Evolutionary conservation across 2,329 filamentous ascomycete species (phyloP).

Genomic region (Cladosporium sp.): DNA sequence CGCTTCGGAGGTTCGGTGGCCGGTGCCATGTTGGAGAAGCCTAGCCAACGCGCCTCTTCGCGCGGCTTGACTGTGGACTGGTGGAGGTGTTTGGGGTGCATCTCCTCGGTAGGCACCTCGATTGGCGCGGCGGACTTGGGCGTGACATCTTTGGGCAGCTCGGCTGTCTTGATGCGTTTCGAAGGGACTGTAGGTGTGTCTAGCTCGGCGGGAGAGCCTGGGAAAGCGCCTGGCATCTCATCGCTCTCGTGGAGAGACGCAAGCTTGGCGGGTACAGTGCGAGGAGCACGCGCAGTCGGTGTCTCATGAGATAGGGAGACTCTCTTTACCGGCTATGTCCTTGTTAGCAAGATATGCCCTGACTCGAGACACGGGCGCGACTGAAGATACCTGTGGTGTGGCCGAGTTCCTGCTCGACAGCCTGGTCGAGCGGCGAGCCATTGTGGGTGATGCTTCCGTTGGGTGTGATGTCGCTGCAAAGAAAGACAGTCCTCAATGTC

Average conservation of each 20-base stretch:
- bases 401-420: conserved; percentile 21
- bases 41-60: conserved; percentile 78
- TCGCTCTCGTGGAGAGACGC: conserved; percentile 48
- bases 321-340: conserved; percentile 33
- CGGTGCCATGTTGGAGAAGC: conserved; percentile 76
- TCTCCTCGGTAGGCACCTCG: conserved; percentile 75
- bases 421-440: conserved; percentile 23
- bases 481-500: neutral
- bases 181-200: conserved; percentile 18
- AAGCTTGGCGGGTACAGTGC: conserved; percentile 43
- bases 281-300: conserved; percentile 31
- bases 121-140: conserved; percentile 66
- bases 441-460: conserved; percentile 1
- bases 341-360: conserved; percentile 4
- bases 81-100: conserved; percentile 87
- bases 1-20: conserved; percentile 51
- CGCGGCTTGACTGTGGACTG: conserved; percentile 72
- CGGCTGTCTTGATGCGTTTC: conserved; percentile 29
- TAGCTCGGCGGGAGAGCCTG: conserved; percentile 28
- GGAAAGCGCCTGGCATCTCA: conserved; percentile 44
- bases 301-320: conserved; percentile 40
- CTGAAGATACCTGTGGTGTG: conserved; percentile 27
- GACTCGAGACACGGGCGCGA: neutral
- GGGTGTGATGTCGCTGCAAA: neutral
- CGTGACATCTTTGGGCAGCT: conserved; percentile 42